These are phyloP conservation scores for Aspergillus clavatus DNA, from an alignment of 2,329 filamentous ascomycete genomes.

Conservation along the genomic window DNA sequence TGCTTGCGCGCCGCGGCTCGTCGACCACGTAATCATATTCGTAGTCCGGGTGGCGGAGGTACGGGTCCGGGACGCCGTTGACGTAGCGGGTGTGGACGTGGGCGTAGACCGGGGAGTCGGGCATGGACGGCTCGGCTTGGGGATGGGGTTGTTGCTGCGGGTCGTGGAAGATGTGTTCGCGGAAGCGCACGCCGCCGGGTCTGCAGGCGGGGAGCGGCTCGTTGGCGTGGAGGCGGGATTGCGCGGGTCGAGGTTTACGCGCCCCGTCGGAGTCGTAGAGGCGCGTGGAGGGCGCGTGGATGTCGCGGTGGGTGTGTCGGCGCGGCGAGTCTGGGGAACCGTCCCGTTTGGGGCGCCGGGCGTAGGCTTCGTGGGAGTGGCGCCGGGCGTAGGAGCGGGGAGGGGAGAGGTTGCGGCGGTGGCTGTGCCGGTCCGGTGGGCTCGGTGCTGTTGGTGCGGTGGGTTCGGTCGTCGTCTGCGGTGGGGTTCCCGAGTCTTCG, in stretches of 20 bases:
- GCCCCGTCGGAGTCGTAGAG: conserved; percentile 19
- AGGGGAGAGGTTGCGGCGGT: conserved; percentile 26
- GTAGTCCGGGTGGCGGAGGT: conserved; percentile 22
- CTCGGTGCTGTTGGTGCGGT: conserved; percentile 12
- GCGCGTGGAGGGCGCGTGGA: conserved; percentile 5
- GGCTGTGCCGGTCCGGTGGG: conserved; percentile 3
- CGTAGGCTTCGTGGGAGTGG: conserved; percentile 37
- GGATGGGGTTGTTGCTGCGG: conserved; percentile 4
- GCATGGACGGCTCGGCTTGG: conserved; percentile 3
- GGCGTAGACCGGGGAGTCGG: conserved; percentile 8
- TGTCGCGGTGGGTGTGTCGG: conserved; percentile 8
- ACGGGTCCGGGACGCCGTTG: conserved; percentile 10
- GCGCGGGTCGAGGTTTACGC: conserved; percentile 9
- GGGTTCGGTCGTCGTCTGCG: background rate
- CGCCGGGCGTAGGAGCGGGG: conserved; percentile 24
- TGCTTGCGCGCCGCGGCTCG: conserved; percentile 22
- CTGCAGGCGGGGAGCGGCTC: conserved; percentile 12
- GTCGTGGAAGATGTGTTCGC: conserved; percentile 16
- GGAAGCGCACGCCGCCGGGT: conserved; percentile 8
- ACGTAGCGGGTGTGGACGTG: conserved; percentile 14
- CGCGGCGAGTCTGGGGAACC: conserved; percentile 21
- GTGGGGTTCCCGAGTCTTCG: background rate
- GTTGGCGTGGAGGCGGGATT: conserved; percentile 10
- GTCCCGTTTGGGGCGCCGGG: conserved; percentile 25
- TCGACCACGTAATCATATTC: conserved; percentile 22